Base-by-base conservation (phyloP, 2,329 filamentous ascomycete species). In the Epichloe coenophiala region DNA sequence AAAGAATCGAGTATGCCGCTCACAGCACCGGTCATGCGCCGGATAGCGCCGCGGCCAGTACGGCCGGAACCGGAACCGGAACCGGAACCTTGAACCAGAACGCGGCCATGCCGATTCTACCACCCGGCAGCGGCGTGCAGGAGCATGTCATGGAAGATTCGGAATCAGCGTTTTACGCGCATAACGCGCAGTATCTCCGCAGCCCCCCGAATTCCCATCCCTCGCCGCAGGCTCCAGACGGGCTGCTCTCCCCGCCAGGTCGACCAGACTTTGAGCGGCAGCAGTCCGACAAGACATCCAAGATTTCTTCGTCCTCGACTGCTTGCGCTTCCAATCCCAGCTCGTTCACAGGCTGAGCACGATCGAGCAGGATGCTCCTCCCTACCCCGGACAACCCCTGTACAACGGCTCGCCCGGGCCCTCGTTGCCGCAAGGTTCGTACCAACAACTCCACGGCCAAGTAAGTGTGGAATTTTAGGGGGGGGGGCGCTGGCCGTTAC, bases 281-380 rank as follows among this genome's bases (percentile, higher is more conserved):
- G 4, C 47, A 40, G 7, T 31, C 44, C 7, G 51, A 49, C 36
- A 56, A 54, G 13, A 42, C 54, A 3, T 53, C 56, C 55, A 58
- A 4, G 55, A 58, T 15, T 59, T 60, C 47, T 59, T 60, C 47
- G 54, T 59, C 13, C 49, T 60, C 39, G 57, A 63, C 50, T 61
- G 57, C 41, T 44, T 61, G 15, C 56, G 53, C 11, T 58, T 61
- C 43, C 60, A 63, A 50, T 49, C 54, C 4, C 60, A 61, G 44
- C 39, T 61, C 11, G 39, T 60, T 13, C 52, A 58, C 19, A 55
- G 57, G 17, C 52, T 59, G 13, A 59, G 58, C 45, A 55, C 45
- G 9, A 45, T 56, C 0, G 56, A 56, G 40, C 54, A 55, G 5
- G 56, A 60, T 4, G 19, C 50, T 6, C 12, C 50, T n/a, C 50